Conservation (phyloP, 345 rosid species). For the Eucalyptus regnans region DNA sequence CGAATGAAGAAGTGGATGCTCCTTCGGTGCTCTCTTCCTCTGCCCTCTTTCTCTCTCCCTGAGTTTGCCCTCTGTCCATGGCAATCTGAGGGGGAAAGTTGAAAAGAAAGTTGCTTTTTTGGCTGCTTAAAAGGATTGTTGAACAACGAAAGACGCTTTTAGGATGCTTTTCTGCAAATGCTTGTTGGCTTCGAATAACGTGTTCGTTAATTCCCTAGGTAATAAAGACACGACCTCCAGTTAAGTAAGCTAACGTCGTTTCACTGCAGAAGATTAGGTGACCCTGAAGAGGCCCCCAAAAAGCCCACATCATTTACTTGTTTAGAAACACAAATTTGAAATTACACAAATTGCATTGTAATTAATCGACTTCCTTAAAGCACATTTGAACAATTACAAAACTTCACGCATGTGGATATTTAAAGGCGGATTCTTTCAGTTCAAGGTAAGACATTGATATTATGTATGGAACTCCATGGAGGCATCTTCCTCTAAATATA, state of each 20-base stretch:
- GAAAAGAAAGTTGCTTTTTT: not conserved
- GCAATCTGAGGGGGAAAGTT: not conserved
- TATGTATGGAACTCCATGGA: too few relatives aligned
- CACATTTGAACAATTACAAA: not conserved
- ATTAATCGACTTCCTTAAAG: not conserved
- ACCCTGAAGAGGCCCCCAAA: not conserved
- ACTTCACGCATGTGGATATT: too few relatives aligned
- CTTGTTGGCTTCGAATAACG: not conserved
- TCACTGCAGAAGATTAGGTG: not conserved
- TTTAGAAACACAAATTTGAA: too few relatives aligned
- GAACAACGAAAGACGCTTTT: not conserved
- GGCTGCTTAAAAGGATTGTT: not conserved
- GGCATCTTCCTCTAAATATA: too few relatives aligned
- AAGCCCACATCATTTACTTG: not conserved
- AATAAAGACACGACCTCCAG: not conserved
- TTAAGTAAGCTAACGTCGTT: not conserved
- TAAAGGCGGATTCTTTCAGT: not conserved
- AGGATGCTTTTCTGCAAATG: too few relatives aligned
- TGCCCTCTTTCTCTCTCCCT: not conserved
- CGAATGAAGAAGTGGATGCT: not conserved
- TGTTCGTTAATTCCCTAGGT: too few relatives aligned
- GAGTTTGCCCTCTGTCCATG: not conserved
- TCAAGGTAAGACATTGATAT: too few relatives aligned
- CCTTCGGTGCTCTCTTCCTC: accelerated
- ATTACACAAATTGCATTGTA: not conserved